Evolutionary conservation across 495 filamentous ascomycete genomes (phyloP).

Genomic region (Ramalina intermedia): DNA sequence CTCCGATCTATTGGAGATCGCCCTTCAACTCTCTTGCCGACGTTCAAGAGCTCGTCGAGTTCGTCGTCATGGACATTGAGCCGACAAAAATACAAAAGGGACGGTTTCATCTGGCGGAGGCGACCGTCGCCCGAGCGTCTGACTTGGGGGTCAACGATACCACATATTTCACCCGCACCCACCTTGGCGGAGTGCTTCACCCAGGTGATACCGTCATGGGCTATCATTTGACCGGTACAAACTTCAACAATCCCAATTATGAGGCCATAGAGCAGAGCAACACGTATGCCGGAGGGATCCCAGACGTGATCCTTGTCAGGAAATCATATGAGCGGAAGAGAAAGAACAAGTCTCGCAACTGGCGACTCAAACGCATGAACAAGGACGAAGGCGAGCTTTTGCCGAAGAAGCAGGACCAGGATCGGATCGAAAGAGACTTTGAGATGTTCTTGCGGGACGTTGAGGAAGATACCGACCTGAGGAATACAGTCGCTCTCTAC

Average conservation of each 20-base stretch:
- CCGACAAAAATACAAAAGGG: conserved; percentile 59
- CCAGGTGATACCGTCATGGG: conserved; percentile 86
- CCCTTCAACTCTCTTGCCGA: conserved; percentile 78
- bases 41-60: conserved; percentile 73
- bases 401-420: conserved; percentile 65
- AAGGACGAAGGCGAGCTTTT: conserved; percentile 72
- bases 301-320: conserved; percentile 91
- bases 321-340: conserved; percentile 81
- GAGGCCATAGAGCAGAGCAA: conserved; percentile 62
- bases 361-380: conserved; percentile 88
- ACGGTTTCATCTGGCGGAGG: conserved; percentile 71
- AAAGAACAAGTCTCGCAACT: conserved; percentile 71
- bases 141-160: conserved; percentile 81
- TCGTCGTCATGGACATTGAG: conserved; percentile 91
- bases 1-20: conserved; percentile 69
- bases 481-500: conserved; percentile 71
- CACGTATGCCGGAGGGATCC: conserved; percentile 58
- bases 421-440: conserved; percentile 75
- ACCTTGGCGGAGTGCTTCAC: conserved; percentile 76
- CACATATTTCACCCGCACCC: conserved; percentile 76
- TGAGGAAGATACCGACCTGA: conserved; percentile 84
- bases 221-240: conserved; percentile 73
- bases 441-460: conserved; percentile 96
- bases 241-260: conserved; percentile 77
- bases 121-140: conserved; percentile 69